Base-by-base conservation (phyloP, 2,329 filamentous ascomycete genomes). In the Pseudopyricularia cyperi region DNA sequence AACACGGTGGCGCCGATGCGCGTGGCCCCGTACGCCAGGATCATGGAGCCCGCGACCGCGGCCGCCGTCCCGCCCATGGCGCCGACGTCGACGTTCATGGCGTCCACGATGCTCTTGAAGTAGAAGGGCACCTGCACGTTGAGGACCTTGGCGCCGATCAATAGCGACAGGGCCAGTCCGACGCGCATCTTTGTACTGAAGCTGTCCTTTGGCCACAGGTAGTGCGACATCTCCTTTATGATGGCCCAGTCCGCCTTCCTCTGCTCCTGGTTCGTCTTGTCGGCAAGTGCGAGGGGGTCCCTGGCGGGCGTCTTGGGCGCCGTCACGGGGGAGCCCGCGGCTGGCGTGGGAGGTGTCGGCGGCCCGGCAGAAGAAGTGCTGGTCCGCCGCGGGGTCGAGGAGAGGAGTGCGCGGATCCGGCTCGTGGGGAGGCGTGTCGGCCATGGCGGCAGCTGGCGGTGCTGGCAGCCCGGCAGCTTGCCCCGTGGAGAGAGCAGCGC, bases 61-160 rank as follows among this genome's bases (percentile, higher is more conserved):
- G 84, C 87, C 28, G 89, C 90, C 0, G 89, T 95, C 7, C 89
- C 90, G n/a, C 89, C 91, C 64, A 95, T 83, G 15, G 85, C 77
- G n/a, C 80, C 78, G 64, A 95, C 83, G 66, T 98, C 93, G 59
- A 98, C 79, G 66, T 98, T 98, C 89, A 98, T 95, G 19, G 88
- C 83, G 67, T 98, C 94, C 42, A 98, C 88, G 57, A 98, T 97
- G 67, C 73, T 90, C 74, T 97, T 97, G 74, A 98, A 98, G 74
- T 96, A 98, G 65, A 98, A 98, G 0, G 93, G 93, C 47, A 98
- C 89, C 71, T 98, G 89, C 15, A 98, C 93, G 66, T 97, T 98
- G 62, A 98, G 74, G 48, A 95, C 81, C 76, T 98, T 98, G 64
- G 89, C 89, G 54, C 90, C 88, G 22, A 98, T 71, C 35, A 98